Base-by-base conservation (phyloP, 495 filamentous ascomycete genomes). In the Hyaloscypha bicolor region DNA sequence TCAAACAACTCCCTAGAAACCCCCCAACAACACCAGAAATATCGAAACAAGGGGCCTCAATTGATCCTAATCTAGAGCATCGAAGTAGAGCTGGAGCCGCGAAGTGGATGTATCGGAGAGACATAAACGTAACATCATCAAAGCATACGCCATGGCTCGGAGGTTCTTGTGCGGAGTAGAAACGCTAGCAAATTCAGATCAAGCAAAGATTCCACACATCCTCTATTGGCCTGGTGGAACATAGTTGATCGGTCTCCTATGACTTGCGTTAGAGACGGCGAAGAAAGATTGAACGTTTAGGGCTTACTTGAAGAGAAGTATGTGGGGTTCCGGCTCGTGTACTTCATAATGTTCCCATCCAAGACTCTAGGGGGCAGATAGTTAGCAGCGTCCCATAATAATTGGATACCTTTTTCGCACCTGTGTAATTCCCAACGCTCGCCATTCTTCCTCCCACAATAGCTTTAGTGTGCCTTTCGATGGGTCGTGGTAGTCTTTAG, bases 291-390 rank as follows among this genome's bases (percentile, higher is more conserved):
- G 16, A 48, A 12, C 16, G 16, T 29, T 55, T 9, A 55, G 14
- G 9, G 79, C 91, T 78, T 78, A 98, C 95, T 99, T 99, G 85
- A 99, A 99, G 16, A 99, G 86, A 35, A 99, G 86, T 67, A 99
- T 98, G 72, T 99, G 95, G 59, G 95, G 95, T 81, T 99, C 95
- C 42, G 95, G 95, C 78, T 97, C 96, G 76, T 99, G 95, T 62
- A 98, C 95, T 78, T 99, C 95, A 71, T 99, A 99, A 79, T 99
- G 95, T 75, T 97, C 94, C 95, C 95, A 99, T 31, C 95, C 95
- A 69, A 98, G 81, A 77, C 96, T 98, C 93, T 98, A 29, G 31
- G 56, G 25, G 29, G 33, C 3, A 48, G 42, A 48, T 48, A 19
- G 16, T 48, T 48, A 48, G 42, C 42, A 48, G 16, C 4, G 16